Conservation (phyloP, 768 basidiomycete species). For the Russula virescens region DNA sequence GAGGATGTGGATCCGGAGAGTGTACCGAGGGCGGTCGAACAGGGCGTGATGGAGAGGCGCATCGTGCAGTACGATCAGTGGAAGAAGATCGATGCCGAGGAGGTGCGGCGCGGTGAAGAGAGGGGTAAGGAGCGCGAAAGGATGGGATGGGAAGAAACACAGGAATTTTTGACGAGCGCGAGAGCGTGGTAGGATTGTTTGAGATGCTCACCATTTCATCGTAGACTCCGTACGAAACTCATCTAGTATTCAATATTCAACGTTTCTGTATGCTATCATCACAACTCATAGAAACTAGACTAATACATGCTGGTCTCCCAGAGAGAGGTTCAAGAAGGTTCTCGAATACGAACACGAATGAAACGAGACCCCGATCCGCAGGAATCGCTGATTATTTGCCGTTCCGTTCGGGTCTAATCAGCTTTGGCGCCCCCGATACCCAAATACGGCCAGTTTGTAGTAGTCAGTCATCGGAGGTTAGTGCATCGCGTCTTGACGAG, state of each 20-base stretch:
- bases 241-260: no score
- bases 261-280: no score
- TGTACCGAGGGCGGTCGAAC: slow-evolving; percentile 44
- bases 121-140: slow-evolving; percentile 71
- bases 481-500: neutral
- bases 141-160: slow-evolving; percentile 62
- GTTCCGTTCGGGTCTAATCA: neutral
- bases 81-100: slow-evolving; percentile 68
- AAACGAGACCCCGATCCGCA: neutral
- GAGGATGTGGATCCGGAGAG: slow-evolving; percentile 36
- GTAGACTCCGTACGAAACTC: no score
- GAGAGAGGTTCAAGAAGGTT: no score
- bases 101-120: slow-evolving; percentile 50
- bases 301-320: no score
- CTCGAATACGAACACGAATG: no score
- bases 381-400: neutral
- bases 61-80: slow-evolving; percentile 69
- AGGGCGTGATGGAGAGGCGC: slow-evolving; percentile 35
- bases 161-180: slow-evolving; percentile 27
- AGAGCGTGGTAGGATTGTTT: neutral
- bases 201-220: no score
- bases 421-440: no score
- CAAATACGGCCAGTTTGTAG: neutral
- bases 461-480: slow-evolving; percentile 1
- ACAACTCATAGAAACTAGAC: no score